Conservation (phyloP, 2,329 filamentous ascomycete species). For the Capronia coronata region DNA sequence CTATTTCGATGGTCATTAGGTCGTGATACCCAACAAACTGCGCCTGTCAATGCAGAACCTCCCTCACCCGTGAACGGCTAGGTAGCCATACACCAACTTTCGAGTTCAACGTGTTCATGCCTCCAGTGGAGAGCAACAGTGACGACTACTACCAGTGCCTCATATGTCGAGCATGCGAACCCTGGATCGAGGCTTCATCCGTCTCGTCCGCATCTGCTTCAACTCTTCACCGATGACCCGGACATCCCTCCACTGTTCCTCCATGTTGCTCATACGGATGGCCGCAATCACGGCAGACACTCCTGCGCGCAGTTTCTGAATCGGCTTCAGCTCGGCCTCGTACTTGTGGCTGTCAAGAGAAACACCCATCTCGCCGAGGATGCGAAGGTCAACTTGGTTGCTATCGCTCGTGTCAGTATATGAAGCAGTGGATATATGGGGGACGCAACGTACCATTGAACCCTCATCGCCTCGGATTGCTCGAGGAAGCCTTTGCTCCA, state of each 20-base stretch:
- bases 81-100: too few relatives aligned
- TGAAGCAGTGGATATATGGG: slow-evolving; percentile 7
- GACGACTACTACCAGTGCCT: background rate
- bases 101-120: too few relatives aligned
- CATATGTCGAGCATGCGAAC: slow-evolving; percentile 12
- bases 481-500: slow-evolving; percentile 85
- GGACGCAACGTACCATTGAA: slow-evolving; percentile 64
- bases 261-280: slow-evolving; percentile 42
- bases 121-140: background rate
- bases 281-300: slow-evolving; percentile 40
- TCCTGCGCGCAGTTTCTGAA: slow-evolving; percentile 39
- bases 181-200: slow-evolving; percentile 13
- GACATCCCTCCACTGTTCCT: slow-evolving; percentile 41
- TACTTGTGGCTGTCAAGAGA: slow-evolving; percentile 37
- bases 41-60: background rate
- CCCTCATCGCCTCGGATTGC: slow-evolving; percentile 58
- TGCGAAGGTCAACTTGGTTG: slow-evolving; percentile 82
- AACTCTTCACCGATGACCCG: slow-evolving; percentile 41
- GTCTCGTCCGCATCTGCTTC: slow-evolving; percentile 25
- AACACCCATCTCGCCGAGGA: slow-evolving; percentile 77
- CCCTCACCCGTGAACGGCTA: background rate
- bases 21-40: background rate
- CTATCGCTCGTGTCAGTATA: slow-evolving; percentile 45
- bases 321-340: slow-evolving; percentile 31
- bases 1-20: background rate